phyloP scores from a whole-genome alignment of 345 rosid species.

The Bretschneidera sinensis region DNA sequence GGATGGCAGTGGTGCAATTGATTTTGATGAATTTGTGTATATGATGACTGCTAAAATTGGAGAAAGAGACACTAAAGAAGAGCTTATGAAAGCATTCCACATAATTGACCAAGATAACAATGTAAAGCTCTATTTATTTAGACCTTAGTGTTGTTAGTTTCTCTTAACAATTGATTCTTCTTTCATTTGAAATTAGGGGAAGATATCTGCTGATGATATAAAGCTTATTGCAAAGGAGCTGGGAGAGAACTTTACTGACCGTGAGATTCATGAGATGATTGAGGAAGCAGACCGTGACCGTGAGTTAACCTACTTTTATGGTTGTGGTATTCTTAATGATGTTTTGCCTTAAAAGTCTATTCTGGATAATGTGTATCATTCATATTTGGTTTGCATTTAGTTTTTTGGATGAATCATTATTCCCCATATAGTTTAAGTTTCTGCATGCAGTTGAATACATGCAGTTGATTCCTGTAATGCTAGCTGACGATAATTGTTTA shows the following conservation, averaged over 20 bases:
- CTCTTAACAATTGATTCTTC: slow-evolving; percentile 4
- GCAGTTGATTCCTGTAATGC: too few relatives aligned
- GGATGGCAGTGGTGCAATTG: slow-evolving; percentile 96
- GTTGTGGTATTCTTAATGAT: background rate
- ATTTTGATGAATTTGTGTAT: slow-evolving; percentile 82
- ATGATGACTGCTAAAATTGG: slow-evolving; percentile 99
- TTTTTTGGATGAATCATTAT: background rate
- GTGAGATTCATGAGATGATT: slow-evolving; percentile 77
- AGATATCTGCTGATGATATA: slow-evolving; percentile 63
- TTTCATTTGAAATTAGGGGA: slow-evolving; percentile 43
- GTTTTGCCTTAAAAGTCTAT: background rate
- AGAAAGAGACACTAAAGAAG: slow-evolving; percentile 90
- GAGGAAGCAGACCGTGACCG: slow-evolving; percentile 80
- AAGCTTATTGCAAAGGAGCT: slow-evolving; percentile 63
- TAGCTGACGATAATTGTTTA: too few relatives aligned
- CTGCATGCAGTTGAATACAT: background rate
- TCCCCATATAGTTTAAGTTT: background rate
- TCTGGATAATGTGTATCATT: background rate
- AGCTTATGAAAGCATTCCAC: slow-evolving; percentile 71
- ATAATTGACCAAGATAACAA: slow-evolving; percentile 86
- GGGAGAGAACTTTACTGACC: slow-evolving; percentile 65
- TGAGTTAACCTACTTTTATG: slow-evolving; percentile 30
- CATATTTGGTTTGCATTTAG: background rate
- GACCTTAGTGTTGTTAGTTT: background rate
- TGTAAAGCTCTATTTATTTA: slow-evolving; percentile 31